Conservation (phyloP, 2,329 filamentous ascomycete genomes). For the Verticillium alfalfae region DNA sequence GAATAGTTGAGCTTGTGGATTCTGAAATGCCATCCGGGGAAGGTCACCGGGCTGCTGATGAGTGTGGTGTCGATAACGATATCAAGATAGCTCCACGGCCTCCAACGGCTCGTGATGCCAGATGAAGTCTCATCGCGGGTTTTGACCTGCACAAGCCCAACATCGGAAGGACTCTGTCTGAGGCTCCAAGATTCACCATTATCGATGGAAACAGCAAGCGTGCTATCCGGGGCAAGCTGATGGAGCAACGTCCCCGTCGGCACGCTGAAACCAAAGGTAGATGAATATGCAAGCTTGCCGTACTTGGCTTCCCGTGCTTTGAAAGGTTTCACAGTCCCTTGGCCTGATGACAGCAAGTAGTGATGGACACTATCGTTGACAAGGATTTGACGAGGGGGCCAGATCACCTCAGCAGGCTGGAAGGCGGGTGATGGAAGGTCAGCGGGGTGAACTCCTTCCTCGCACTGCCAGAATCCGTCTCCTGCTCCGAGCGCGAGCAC, state of each 20-base stretch:
- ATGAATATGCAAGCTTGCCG: constrained; percentile 32
- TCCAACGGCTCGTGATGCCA: constrained; percentile 8
- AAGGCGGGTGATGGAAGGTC: neutral
- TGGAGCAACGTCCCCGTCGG: constrained; percentile 21
- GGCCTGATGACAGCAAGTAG: constrained; percentile 28
- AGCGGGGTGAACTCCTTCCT: constrained; percentile 27
- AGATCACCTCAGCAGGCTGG: neutral
- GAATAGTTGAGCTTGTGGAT: constrained; percentile 7
- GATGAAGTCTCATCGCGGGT: neutral
- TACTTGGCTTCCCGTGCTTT: constrained; percentile 31
- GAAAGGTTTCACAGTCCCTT: constrained; percentile 23
- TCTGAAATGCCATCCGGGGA: constrained; percentile 8
- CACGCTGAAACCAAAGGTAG: constrained; percentile 28
- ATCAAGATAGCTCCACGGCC: constrained; percentile 7
- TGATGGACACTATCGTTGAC: constrained; percentile 27
- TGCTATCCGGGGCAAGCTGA: constrained; percentile 14
- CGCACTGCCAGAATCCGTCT: constrained; percentile 32
- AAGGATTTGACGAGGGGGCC: constrained; percentile 31
- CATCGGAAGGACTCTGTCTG: constrained; percentile 5
- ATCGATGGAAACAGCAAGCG: constrained; percentile 8
- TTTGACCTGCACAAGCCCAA: neutral
- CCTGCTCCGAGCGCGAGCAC: constrained; percentile 22
- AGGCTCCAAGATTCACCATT: constrained; percentile 10
- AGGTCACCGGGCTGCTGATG: neutral
- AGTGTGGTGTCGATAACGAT: constrained; percentile 9